Base-by-base conservation (phyloP, 176 grass and related monocot species). In the Eragrostis nindensis region DNA sequence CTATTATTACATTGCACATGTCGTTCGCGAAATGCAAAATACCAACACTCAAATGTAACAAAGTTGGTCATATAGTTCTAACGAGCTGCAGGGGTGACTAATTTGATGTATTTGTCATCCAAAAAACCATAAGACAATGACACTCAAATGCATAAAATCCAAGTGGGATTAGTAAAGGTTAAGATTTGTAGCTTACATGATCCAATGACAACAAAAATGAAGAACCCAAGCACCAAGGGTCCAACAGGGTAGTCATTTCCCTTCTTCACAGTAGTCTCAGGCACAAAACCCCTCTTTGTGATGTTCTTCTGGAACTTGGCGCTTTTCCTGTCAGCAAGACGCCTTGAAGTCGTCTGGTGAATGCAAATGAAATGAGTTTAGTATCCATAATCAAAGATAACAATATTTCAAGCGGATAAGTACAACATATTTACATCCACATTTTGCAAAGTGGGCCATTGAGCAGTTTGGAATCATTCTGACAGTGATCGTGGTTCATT, bases 271-370 rank as follows among this genome's bases (percentile, higher is more conserved):
- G 85, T 81, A 59, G 84, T 87, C 53, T 91, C 85, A 84, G 85
- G 85, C 41, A 91, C 85, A 36, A 30, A 85, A 46, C 85, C 89
- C 50, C 81, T 84, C 71, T 85, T 87, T 6, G 19, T 84, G 47
- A 91, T 84, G 36, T 91, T 87, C 81, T 87, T 91, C 81, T 91
- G 85, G 50, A 91, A 91, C 59, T 81, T 91, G 25, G 85, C 85
- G 6, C 76, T 81, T 77, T 91, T 91, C 81, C 81, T 45, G 42
- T 91, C 89, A 72, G 89, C 89, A 76, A 91, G 81, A 61, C 81
- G 85, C 85, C 89, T 87, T 50, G 89, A 87, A 36, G 85, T 91
- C 80, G 89, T 91, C 89, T 91, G 77, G 41, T 19, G 12, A 22
- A 76, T 45, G 11, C 6, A 89, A 63, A 81, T 61, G 46, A 14